Conservation (phyloP, 225 moss, liverwort and hornwort species). For the Rhytidiadelphus loreus region DNA sequence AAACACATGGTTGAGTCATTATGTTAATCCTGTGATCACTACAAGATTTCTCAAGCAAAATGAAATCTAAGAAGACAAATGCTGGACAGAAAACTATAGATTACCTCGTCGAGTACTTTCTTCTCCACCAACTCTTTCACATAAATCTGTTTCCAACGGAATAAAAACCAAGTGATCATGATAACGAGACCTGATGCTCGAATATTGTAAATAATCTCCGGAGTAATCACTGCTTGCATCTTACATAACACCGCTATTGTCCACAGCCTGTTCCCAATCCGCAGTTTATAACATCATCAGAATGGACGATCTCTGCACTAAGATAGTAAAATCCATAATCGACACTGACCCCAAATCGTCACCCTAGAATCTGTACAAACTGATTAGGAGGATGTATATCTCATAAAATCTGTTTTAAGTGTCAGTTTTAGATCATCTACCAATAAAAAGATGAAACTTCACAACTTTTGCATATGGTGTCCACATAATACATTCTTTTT, state of each 20-base stretch:
- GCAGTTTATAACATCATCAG: not conserved
- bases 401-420: not conserved
- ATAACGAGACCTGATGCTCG: constrained; percentile 13
- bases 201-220: constrained; percentile 3
- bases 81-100: not conserved
- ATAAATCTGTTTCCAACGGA: constrained; percentile 21
- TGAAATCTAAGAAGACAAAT: not conserved
- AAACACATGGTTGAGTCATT: not conserved
- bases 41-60: not conserved
- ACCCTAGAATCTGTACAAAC: not conserved
- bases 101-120: constrained; percentile 23
- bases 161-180: constrained; percentile 19
- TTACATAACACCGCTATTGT: not conserved
- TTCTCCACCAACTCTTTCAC: constrained; percentile 1
- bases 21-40: not conserved
- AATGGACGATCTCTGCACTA: not conserved
- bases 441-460: not conserved
- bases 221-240: constrained; percentile 19
- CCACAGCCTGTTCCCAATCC: constrained; percentile 14
- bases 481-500: not conserved
- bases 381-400: not conserved
- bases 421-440: not conserved
- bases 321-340: not conserved
- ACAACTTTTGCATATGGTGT: not conserved
- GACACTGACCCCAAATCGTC: not conserved